Percentiles rank a stretch among this genome's conserved stretches.
Conservation (phyloP, 2,329 filamentous ascomycete genomes). For the Colletotrichum lentis region DNA sequence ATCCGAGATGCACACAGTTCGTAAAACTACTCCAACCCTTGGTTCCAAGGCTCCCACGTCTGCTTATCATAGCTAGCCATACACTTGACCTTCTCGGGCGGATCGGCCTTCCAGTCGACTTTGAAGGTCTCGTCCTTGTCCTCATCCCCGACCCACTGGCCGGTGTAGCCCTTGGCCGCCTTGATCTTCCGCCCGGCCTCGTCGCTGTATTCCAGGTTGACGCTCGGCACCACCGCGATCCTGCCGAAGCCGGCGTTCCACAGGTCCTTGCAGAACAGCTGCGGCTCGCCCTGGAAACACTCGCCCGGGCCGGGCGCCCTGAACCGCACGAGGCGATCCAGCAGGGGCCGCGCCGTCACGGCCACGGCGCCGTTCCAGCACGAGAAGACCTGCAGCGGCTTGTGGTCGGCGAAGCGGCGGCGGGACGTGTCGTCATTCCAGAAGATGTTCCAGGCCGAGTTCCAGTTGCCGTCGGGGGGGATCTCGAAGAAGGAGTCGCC, state of each 20-base stretch:
- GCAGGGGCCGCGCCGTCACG: conserved; percentile 57
- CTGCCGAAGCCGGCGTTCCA: conserved; percentile 59
- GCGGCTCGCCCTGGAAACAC: conserved; percentile 63
- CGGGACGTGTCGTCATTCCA: conserved; percentile 55
- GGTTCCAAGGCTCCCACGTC: conserved; percentile 54
- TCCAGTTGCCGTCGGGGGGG: conserved; percentile 58
- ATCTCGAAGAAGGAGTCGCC: conserved; percentile 66
- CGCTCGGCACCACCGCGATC: conserved; percentile 64
- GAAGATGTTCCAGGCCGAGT: conserved; percentile 60
- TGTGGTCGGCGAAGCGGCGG: conserved; percentile 45
- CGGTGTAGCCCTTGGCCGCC: conserved; percentile 58
- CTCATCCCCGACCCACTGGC: conserved; percentile 47
- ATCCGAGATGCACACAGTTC: conserved; percentile 1
- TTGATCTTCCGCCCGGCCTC: conserved; percentile 57
- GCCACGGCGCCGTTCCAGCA: conserved; percentile 68
- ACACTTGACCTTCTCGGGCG: conserved; percentile 58
- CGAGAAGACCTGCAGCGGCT: conserved; percentile 67
- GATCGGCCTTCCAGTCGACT: conserved; percentile 55
- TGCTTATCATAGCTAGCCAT: conserved; percentile 55
- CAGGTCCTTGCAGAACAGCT: conserved; percentile 65
- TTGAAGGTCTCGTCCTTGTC: conserved; percentile 39
- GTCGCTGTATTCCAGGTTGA: conserved; percentile 64
- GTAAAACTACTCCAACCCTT: conserved; percentile 37
- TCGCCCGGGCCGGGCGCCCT: conserved; percentile 51
- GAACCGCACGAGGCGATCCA: conserved; percentile 56